Evolutionary conservation across 1,139 yeast species (phyloP).

Genomic region (Hansenula lynferdii): DNA sequence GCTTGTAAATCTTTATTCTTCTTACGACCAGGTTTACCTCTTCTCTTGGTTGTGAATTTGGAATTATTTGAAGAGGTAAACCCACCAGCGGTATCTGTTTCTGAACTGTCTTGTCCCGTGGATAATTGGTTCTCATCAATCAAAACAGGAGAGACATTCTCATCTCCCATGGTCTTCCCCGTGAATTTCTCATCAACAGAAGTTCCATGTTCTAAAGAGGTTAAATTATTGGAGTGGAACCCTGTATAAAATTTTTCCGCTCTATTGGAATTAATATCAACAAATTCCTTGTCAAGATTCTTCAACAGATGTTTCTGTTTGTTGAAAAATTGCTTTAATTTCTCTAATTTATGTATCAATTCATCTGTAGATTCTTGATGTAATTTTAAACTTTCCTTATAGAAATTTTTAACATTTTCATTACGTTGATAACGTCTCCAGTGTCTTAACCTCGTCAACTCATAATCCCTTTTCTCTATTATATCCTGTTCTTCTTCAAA

Average conservation of each 20-base stretch:
- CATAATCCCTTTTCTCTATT: constrained; percentile 27
- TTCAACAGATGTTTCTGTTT: constrained; percentile 23
- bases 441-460: constrained; percentile 22
- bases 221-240: constrained; percentile 4
- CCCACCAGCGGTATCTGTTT: constrained; percentile 12
- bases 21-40: neutral
- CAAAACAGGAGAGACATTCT: too few relatives aligned
- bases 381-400: constrained; percentile 20
- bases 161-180: neutral
- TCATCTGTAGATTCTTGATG: constrained; percentile 24
- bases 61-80: constrained; percentile 4
- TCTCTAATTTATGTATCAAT: constrained; percentile 25
- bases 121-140: neutral
- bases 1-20: neutral
- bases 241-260: constrained; percentile 19
- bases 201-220: too few relatives aligned
- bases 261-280: constrained; percentile 20
- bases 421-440: constrained; percentile 22
- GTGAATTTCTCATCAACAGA: too few relatives aligned
- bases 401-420: constrained; percentile 20
- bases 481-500: constrained; percentile 22
- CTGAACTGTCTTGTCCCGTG: constrained; percentile 8
- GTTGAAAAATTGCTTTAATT: constrained; percentile 26
- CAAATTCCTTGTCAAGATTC: constrained; percentile 20
- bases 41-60: neutral